Base-by-base conservation (phyloP, 1,139 yeast genomes). In the Kodamaea plutei region DNA sequence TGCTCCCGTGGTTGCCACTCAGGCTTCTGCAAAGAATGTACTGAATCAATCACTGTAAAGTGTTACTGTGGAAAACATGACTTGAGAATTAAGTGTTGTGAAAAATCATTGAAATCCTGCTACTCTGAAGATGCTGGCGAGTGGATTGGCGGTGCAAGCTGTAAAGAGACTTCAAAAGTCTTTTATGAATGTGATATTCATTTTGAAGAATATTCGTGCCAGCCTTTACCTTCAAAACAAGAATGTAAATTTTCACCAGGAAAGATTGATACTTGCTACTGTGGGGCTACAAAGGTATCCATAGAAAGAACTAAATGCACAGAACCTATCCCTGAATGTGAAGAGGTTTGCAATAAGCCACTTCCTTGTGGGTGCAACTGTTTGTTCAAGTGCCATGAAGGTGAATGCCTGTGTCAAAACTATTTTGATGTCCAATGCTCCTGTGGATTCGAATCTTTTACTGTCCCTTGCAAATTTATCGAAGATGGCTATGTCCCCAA, bases 21-120 rank as follows among this genome's bases (percentile, higher is more conserved):
- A 13, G 96, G 95, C 0, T 64, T 83, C 18, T 88, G 96, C 61
- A 95, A 95, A 0, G 64, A 67, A 6, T 88, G 96, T 53, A 33
- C 46, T 3, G 48, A 45, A 19, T 18, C 23, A 1, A 52, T 74
- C 3, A 51, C 50, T 7, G 69, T 73, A 2, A 55, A 47, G 14
- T 88, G 96, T 52, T 88, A 83, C 50, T 88, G 96, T 61, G 95
- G 96, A 0, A 66, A 70, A 26, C 60, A 69, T 4, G 45, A 48
- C 4, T 48, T 68, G 17, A 42, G 53, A 5, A 55, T 80, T 2
- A 52, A 55, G 30, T 84, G 93, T 47, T 54, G 58, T 37, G 72
- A 74, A n/a, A 60, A 67, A 31, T 43, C 39, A 7, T 59, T 71
- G 4, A 51, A 62, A 32, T 41, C 41, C 13, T 60, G 66, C 35